phyloP scores from a whole-genome alignment of 2,329 filamentous ascomycete genomes.

The Myriosclerotinia duriaeana region DNA sequence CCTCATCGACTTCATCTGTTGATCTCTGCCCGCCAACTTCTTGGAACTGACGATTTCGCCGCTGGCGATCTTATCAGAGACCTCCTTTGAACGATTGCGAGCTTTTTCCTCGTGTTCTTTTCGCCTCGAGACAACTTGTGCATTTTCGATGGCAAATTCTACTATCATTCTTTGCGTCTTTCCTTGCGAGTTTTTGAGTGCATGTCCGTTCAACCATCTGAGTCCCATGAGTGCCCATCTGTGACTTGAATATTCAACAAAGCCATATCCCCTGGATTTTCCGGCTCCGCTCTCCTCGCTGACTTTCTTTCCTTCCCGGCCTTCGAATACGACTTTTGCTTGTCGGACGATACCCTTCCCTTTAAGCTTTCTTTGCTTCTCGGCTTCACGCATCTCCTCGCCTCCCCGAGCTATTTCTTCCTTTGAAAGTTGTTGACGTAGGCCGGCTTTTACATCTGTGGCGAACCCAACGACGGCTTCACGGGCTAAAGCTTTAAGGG shows the following conservation, averaged over 20 bases:
- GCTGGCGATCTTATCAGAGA: slow-evolving; percentile 40
- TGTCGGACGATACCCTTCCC: slow-evolving; percentile 87
- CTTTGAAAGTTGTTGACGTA: slow-evolving; percentile 76
- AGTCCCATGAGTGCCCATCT: slow-evolving; percentile 93
- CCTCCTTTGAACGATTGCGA: slow-evolving; percentile 43
- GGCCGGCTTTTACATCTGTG: slow-evolving; percentile 77
- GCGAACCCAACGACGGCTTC: slow-evolving; percentile 95
- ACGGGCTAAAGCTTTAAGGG: slow-evolving; percentile 85
- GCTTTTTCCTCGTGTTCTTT: slow-evolving; percentile 61
- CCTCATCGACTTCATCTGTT: slow-evolving; percentile 42
- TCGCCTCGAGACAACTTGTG: slow-evolving; percentile 85
- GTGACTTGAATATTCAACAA: slow-evolving; percentile 94
- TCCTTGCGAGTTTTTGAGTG: slow-evolving; percentile 60
- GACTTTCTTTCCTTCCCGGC: slow-evolving; percentile 79
- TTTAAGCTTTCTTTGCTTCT: slow-evolving; percentile 74
- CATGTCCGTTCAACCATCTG: slow-evolving; percentile 84
- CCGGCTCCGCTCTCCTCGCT: slow-evolving; percentile 74
- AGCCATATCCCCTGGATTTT: slow-evolving; percentile 89
- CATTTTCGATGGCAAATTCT: slow-evolving; percentile 98
- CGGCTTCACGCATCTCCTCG: slow-evolving; percentile 76
- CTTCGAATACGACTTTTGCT: slow-evolving; percentile 93
- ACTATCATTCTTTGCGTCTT: slow-evolving; percentile 88
- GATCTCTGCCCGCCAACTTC: slow-evolving; percentile 37
- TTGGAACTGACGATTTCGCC: slow-evolving; percentile 39
- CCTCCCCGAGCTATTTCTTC: slow-evolving; percentile 83